phyloP scores from a whole-genome alignment of 345 rosid species.

The Crucihimalaya himalaica region DNA sequence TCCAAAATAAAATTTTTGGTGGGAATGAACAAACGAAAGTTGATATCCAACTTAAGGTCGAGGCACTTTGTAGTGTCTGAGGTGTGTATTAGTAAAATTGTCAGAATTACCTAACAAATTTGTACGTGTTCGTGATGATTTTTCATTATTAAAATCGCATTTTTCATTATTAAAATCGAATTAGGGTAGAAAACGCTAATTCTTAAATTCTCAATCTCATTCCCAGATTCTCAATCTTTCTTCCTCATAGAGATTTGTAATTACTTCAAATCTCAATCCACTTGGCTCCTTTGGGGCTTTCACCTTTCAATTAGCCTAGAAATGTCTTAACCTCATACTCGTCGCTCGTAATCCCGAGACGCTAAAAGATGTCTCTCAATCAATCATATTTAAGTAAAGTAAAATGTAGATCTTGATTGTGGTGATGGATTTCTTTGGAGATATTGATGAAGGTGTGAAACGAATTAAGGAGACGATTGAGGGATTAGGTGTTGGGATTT shows the following conservation, averaged over 20 bases:
- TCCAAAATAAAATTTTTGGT: no score
- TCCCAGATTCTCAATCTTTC: constrained; percentile 17
- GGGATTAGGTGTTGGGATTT: constrained; percentile 74
- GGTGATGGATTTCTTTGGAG: constrained; percentile 83
- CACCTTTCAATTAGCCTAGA: constrained; percentile 74
- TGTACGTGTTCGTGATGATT: no score
- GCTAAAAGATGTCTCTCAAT: constrained; percentile 63
- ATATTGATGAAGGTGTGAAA: constrained; percentile 71
- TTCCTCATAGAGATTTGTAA: constrained; percentile 53
- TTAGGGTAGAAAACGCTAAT: no score
- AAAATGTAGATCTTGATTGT: constrained; percentile 62
- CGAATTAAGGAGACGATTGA: constrained; percentile 38
- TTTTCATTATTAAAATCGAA: no score
- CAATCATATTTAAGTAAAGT: constrained; percentile 55
- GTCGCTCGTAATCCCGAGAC: constrained; percentile 80
- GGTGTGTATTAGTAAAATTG: no score
- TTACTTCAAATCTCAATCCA: constrained; percentile 69
- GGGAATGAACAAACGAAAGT: no score
- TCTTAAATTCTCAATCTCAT: no score
- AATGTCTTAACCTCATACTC: constrained; percentile 76
- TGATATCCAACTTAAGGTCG: no score
- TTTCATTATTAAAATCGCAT: no score
- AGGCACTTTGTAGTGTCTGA: no score
- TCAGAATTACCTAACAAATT: no score
- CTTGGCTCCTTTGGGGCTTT: constrained; percentile 80